Conservation (phyloP, 2,329 filamentous ascomycete genomes). For the Dactylellina cionopaga region DNA sequence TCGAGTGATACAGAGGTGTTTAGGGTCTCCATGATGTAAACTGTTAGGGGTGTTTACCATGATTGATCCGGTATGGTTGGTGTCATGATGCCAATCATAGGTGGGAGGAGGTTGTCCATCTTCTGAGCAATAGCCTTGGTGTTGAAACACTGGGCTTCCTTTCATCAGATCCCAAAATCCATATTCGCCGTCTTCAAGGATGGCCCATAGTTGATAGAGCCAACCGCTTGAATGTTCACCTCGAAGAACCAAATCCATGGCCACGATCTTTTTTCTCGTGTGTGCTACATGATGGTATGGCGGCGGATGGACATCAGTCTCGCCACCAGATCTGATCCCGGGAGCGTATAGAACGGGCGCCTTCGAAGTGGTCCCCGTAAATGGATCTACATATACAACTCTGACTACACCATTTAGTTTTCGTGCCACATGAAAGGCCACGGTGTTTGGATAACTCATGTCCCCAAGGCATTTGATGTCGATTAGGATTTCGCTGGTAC, state of each 20-base stretch:
- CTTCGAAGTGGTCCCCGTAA: constrained; percentile 8
- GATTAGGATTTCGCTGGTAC: constrained; percentile 16
- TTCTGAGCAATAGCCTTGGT: constrained; percentile 18
- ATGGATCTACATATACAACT: constrained; percentile 27
- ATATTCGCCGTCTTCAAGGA: constrained; percentile 26
- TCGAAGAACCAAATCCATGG: background rate
- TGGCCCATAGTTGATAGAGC: constrained; percentile 24
- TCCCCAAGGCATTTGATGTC: constrained; percentile 3
- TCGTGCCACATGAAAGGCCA: constrained; percentile 1
- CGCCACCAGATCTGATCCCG: background rate
- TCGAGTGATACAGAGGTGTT: constrained; percentile 11
- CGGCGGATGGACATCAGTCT: background rate
- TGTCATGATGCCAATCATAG: background rate
- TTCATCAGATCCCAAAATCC: constrained; percentile 35
- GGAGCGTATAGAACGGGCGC: constrained; percentile 9
- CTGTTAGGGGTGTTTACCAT: background rate
- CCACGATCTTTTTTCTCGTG: constrained; percentile 21
- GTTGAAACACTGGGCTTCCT: constrained; percentile 11
- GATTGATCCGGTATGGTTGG: constrained; percentile 26
- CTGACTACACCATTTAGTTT: constrained; percentile 19
- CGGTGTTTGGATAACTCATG: background rate
- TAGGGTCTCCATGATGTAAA: background rate
- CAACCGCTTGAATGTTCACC: background rate
- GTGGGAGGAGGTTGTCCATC: background rate
- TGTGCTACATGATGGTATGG: constrained; percentile 3